Evolutionary conservation across 768 basidiomycete species (phyloP).

Genomic region (Mycena filopes): DNA sequence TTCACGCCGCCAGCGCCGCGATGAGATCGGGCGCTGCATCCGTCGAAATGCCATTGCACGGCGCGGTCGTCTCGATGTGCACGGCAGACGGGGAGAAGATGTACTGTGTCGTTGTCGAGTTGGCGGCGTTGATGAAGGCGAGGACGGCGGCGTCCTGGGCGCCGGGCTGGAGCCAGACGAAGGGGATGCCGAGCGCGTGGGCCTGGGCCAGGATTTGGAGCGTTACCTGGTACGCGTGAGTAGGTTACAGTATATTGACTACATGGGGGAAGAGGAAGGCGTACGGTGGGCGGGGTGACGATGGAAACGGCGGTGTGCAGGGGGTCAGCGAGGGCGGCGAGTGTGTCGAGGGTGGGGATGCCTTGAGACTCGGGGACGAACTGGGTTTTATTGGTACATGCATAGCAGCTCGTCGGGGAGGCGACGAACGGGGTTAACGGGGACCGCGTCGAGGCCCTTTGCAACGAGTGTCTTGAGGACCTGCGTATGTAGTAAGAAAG

Average conservation of each 20-base stretch:
- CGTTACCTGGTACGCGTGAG: slow-evolving; percentile 53
- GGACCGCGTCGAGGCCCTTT: slow-evolving; percentile 56
- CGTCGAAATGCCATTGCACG: neutral
- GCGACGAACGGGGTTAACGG: slow-evolving; percentile 58
- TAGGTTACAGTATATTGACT: neutral
- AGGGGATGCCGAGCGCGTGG: slow-evolving; percentile 54
- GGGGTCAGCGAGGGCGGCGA: slow-evolving; percentile 55
- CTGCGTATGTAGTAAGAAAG: slow-evolving; percentile 36
- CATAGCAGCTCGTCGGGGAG: neutral
- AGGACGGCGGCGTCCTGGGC: slow-evolving; percentile 59
- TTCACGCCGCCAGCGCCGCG: neutral
- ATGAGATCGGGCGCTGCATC: neutral
- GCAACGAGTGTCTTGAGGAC: slow-evolving; percentile 64
- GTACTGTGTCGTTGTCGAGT: slow-evolving; percentile 9
- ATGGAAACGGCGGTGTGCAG: slow-evolving; percentile 62
- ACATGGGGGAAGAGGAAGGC: neutral
- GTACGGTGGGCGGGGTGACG: slow-evolving; percentile 63
- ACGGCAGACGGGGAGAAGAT: slow-evolving; percentile 11
- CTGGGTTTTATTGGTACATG: neutral
- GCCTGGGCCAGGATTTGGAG: slow-evolving; percentile 59
- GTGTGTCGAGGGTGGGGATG: slow-evolving; percentile 49
- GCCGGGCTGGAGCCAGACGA: slow-evolving; percentile 76
- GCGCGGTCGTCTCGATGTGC: neutral
- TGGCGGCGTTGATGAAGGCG: slow-evolving; percentile 23
- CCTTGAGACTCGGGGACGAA: slow-evolving; percentile 52